Conservation (phyloP, 139 green algal species). For the Pycnococcus provasolii region DNA sequence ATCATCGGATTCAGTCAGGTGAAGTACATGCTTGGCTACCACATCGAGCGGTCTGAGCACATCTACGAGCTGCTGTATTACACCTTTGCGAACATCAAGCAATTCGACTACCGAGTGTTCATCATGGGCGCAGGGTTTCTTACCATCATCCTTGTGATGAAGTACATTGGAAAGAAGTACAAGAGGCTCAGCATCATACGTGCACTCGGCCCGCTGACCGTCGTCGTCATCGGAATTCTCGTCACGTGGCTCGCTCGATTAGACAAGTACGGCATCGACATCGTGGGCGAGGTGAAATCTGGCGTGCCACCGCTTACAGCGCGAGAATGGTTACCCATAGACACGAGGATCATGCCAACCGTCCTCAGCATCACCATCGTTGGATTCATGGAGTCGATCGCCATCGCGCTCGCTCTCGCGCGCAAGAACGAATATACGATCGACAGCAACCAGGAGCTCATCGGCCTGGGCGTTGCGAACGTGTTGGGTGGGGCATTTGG, state of each 20-base stretch:
- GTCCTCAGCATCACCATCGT: slow-evolving; percentile 43
- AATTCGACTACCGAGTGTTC: slow-evolving; percentile 33
- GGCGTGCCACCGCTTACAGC: slow-evolving; percentile 37
- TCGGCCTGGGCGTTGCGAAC: slow-evolving; percentile 67
- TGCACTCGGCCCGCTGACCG: slow-evolving; percentile 27
- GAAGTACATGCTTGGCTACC: slow-evolving; percentile 15
- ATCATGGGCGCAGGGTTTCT: slow-evolving; percentile 30
- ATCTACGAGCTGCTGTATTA: not conserved
- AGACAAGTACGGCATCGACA: not conserved
- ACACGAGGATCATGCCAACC: slow-evolving; percentile 30
- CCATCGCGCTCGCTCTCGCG: slow-evolving; percentile 61
- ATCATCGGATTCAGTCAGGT: slow-evolving; percentile 59
- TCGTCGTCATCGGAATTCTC: not conserved
- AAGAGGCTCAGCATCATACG: slow-evolving; percentile 30
- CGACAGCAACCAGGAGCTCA: slow-evolving; percentile 61
- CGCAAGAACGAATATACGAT: slow-evolving; percentile 58
- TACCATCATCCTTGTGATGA: not conserved
- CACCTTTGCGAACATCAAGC: not conserved
- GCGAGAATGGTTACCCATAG: slow-evolving; percentile 36
- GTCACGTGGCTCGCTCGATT: not conserved
- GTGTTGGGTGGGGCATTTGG: slow-evolving; percentile 63
- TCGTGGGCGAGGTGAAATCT: slow-evolving; percentile 7
- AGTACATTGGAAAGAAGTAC: not conserved
- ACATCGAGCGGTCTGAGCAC: not conserved
- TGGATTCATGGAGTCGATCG: slow-evolving; percentile 58